Evolutionary conservation across 192 early-diverging fungal genomes (phyloP).

Genomic region (Phycomyces nitens): DNA sequence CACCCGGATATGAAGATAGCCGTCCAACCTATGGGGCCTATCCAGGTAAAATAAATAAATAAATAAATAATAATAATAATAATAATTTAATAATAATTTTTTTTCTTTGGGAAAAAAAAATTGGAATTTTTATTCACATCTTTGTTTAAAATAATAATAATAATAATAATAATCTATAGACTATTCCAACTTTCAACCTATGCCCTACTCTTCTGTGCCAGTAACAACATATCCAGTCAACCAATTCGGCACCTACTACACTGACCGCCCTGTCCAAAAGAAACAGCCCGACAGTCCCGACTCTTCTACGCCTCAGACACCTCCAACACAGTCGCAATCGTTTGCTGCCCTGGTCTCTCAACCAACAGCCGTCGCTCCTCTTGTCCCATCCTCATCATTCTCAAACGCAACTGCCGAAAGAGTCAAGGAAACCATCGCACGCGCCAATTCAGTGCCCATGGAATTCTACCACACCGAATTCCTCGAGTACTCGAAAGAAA

Average conservation of each 20-base stretch:
- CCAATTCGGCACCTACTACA: neutral
- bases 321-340: slow-evolving; percentile 4
- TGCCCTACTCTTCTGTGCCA: neutral
- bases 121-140: no score
- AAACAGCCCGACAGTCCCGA: slow-evolving; percentile 15
- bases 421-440: slow-evolving; percentile 20
- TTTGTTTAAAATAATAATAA: no score
- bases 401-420: slow-evolving; percentile 10
- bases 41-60: neutral
- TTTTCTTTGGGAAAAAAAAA: no score
- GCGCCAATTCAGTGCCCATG: slow-evolving; percentile 21
- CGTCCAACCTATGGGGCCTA: neutral
- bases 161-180: no score
- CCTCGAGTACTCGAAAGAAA: slow-evolving; percentile 22
- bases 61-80: no score
- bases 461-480: slow-evolving; percentile 26
- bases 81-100: no score
- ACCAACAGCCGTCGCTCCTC: neutral
- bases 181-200: neutral
- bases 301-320: slow-evolving; percentile 8
- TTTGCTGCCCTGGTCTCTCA: neutral
- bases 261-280: neutral
- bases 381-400: neutral
- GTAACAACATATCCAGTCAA: neutral
- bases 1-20: neutral